These are phyloP conservation scores for Pleurotus platypus DNA, from an alignment of 768 basidiomycete genomes.

Conservation along the genomic window DNA sequence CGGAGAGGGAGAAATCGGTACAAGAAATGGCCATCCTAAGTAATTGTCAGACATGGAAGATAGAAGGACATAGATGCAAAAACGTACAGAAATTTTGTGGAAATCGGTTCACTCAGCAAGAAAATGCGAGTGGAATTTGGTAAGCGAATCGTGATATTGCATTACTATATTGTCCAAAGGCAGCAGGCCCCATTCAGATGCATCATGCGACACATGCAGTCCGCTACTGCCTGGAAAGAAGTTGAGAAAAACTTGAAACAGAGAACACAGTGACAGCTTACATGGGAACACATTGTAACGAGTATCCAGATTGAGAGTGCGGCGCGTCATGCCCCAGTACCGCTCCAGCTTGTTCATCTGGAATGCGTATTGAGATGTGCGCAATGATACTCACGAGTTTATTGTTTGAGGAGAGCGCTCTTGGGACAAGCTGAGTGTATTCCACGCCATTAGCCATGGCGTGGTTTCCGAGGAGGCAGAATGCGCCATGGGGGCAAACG, in stretches of 20 bases:
- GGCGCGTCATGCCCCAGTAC: constrained; percentile 11
- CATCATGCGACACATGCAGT: not conserved
- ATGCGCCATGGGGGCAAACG: not conserved
- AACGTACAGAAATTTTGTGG: not conserved
- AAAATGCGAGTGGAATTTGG: not conserved
- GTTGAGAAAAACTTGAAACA: not conserved
- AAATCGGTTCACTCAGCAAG: not conserved
- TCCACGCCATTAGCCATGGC: not conserved
- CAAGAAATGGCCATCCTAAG: not conserved
- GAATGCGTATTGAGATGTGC: not conserved
- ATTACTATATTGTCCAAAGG: constrained; percentile 8
- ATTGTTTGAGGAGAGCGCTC: not conserved
- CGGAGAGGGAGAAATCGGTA: not conserved
- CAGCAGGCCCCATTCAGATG: constrained; percentile 7
- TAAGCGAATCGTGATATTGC: constrained; percentile 4
- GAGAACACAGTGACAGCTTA: not conserved
- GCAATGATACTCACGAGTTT: not conserved
- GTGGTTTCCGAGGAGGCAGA: not conserved
- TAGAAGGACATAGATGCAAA: not conserved
- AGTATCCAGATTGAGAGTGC: constrained; percentile 15
- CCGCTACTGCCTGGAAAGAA: not conserved
- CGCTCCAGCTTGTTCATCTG: constrained; percentile 15
- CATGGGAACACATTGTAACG: constrained; percentile 14
- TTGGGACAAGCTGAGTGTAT: not conserved
- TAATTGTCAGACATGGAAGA: not conserved